A percentile compares a stretch with the other conserved stretches of the same genome.
phyloP scores from a whole-genome alignment of 2,329 filamentous ascomycete genomes.

The Diplodia mutila region DNA sequence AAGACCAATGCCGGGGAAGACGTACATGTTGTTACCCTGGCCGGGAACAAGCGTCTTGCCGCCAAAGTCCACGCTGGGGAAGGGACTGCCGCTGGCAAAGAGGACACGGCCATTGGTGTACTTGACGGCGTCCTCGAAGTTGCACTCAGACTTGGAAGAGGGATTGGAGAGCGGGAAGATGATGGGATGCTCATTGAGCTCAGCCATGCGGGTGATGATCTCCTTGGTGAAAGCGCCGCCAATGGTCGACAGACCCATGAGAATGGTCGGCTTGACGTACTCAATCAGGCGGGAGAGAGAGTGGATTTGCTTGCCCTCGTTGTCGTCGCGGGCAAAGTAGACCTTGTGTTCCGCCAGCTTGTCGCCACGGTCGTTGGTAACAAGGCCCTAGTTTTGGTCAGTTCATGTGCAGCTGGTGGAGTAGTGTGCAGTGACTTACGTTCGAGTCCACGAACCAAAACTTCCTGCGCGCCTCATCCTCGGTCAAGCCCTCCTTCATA shows the following conservation, averaged over 20 bases:
- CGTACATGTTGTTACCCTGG: constrained; percentile 83
- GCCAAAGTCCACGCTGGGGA: constrained; percentile 64
- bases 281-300: constrained; percentile 89
- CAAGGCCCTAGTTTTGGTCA: constrained; percentile 63
- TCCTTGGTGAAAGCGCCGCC: constrained; percentile 92
- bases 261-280: constrained; percentile 90
- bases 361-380: constrained; percentile 91
- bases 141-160: constrained; percentile 95
- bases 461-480: constrained; percentile 83
- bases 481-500: constrained; percentile 85
- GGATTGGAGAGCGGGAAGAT: constrained; percentile 95
- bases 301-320: constrained; percentile 68
- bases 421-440: constrained; percentile 32
- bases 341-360: constrained; percentile 86
- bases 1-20: constrained; percentile 95
- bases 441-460: constrained; percentile 99
- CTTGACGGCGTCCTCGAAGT: constrained; percentile 88
- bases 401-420: not conserved
- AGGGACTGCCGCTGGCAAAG: constrained; percentile 94
- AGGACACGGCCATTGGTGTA: constrained; percentile 90
- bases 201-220: constrained; percentile 67
- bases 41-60: constrained; percentile 55
- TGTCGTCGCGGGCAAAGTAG: constrained; percentile 69
- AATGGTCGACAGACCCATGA: constrained; percentile 92
- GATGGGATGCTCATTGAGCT: constrained; percentile 70